A percentile compares a stretch with the other conserved stretches of the same genome.
phyloP scores from a whole-genome alignment of 345 rosid genomes.

The Noccaea caerulescens region DNA sequence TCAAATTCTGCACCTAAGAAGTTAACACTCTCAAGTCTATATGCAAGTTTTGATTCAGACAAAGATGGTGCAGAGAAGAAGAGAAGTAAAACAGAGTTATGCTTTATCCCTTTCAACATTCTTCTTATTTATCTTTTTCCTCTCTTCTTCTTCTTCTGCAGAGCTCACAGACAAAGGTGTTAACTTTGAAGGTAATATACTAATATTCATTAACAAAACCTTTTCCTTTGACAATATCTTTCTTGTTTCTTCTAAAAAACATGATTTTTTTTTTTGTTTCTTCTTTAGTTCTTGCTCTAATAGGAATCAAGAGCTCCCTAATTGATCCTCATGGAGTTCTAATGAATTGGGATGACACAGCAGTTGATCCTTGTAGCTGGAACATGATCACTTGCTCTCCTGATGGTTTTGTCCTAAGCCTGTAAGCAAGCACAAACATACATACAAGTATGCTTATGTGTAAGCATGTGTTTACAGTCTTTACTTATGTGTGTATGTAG shows the following conservation, averaged over 20 bases:
- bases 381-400: conserved; percentile 66
- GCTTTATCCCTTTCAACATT: conserved; percentile 41
- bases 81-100: conserved; percentile 28
- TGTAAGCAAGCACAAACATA: conserved; percentile 62
- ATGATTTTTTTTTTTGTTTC: conserved; percentile 11
- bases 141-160: conserved; percentile 55
- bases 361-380: conserved; percentile 96
- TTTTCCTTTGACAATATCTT: not conserved
- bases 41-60: conserved; percentile 29
- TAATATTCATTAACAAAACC: conserved; percentile 35
- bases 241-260: not conserved
- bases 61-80: conserved; percentile 46
- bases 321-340: conserved; percentile 73
- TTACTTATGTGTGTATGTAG: conserved; percentile 49
- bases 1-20: conserved; percentile 16
- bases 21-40: not conserved
- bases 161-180: conserved; percentile 80
- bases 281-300: conserved; percentile 72
- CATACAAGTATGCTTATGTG: not conserved
- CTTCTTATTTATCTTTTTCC: conserved; percentile 33
- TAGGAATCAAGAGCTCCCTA: conserved; percentile 55
- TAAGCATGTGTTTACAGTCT: conserved; percentile 5
- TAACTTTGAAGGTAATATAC: conserved; percentile 76
- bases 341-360: conserved; percentile 68
- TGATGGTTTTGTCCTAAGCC: conserved; percentile 61